Base-by-base conservation (phyloP, 768 basidiomycete species). In the Pulveroboletus ravenelii region DNA sequence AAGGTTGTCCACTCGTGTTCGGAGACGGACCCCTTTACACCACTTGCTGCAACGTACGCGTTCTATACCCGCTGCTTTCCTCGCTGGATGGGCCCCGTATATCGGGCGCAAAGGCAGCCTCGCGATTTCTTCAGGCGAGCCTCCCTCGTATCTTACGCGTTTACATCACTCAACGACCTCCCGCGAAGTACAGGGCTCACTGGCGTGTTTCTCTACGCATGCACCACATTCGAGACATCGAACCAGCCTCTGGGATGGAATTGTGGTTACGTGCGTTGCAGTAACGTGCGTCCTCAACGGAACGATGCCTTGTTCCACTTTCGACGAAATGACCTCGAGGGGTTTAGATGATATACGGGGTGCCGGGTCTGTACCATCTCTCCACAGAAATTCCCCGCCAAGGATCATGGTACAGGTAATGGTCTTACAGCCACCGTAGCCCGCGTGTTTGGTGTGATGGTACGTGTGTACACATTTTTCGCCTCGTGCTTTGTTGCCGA, bases 181-280 rank as follows among this genome's bases (percentile, higher is more conserved):
- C 43, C 61, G 71, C 70, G 69, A 65, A 74, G 75, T 62, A 62
- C 69, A 84, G 81, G 76, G 63, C 74, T 89, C 59, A 89, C 88
- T 10, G 87, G 87, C 14, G 75, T 74, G 12, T 89, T 89, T 70
- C 76, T 92, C 41, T 84, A 86, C 60, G 82, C 76, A 55, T 82
- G 78, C 30, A 89, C 87, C 40, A 89, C 87, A n/a, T 78, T 87
- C 29, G 76, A 79, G 57, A 81, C 77, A 51, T 86, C 83, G 8
- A 74, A 83, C 52, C 74, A 78, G 25, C 74, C 89, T 37, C 73
- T 90, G 23, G 87, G 81, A 41, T 90, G 87, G 87, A 89, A 89
- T 66, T 90, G 86, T 61, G 85, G 78, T 9, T 87, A 85, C 55
- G 74, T 71, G n/a, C 84, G 85, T 61, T 75, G 67, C 54, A 81